A percentile compares a stretch with the other conserved stretches of the same genome.
phyloP scores from a whole-genome alignment of 2,329 filamentous ascomycete species.

The Talaromyces sp. region DNA sequence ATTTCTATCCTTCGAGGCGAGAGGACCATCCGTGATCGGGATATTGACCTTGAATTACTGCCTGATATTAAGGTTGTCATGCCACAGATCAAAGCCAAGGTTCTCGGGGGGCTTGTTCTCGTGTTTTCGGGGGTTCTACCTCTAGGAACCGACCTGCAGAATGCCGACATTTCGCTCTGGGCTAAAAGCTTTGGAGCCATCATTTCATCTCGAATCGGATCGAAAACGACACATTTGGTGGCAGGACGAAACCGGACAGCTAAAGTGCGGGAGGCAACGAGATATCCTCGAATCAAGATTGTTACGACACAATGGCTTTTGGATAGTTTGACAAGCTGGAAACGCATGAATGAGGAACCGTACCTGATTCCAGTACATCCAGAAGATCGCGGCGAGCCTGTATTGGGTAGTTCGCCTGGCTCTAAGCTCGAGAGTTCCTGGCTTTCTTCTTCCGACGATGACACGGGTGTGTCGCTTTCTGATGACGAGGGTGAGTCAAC shows the following conservation, averaged over 20 bases:
- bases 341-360: slow-evolving; percentile 69
- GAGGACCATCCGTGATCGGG: slow-evolving; percentile 41
- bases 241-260: slow-evolving; percentile 68
- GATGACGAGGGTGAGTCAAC: slow-evolving; percentile 39
- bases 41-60: slow-evolving; percentile 58
- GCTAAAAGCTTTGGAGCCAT: slow-evolving; percentile 78
- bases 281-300: slow-evolving; percentile 78
- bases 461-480: slow-evolving; percentile 47
- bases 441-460: slow-evolving; percentile 47
- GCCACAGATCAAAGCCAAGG: slow-evolving; percentile 71
- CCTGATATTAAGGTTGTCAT: slow-evolving; percentile 87
- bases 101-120: slow-evolving; percentile 71
- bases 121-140: slow-evolving; percentile 91
- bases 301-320: slow-evolving; percentile 88
- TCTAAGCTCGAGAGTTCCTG: slow-evolving; percentile 44
- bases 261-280: slow-evolving; percentile 83
- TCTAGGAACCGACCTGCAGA: slow-evolving; percentile 71
- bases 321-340: slow-evolving; percentile 81
- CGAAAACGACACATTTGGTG: slow-evolving; percentile 50
- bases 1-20: slow-evolving; percentile 51
- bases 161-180: slow-evolving; percentile 83
- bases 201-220: slow-evolving; percentile 46
- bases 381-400: slow-evolving; percentile 55
- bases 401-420: slow-evolving; percentile 32
- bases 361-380: slow-evolving; percentile 77